Evolutionary conservation across 306 rosid genomes (phyloP), one percentile per base, ranked within the genome.

Genomic region (Delonix regia): DNA sequence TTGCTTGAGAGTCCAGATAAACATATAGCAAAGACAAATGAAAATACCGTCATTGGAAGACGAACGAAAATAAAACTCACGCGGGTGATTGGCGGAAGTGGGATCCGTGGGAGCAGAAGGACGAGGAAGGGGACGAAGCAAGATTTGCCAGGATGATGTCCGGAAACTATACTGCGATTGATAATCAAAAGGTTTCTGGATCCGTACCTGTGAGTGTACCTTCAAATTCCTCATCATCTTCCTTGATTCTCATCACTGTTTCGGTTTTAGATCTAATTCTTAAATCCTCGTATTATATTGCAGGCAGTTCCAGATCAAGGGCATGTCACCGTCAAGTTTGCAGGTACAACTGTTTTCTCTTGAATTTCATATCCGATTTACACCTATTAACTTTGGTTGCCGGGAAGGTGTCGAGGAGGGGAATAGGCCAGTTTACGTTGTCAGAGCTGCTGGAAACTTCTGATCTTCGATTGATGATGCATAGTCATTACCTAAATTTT

Each of bases 301-400:
- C 85, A 90, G 97, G 88, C 94, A 34, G 94, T 86, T 80, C 76
- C 92, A 74, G 96, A 89, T 93, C 96, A 91, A 25, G 90, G 89
- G 9, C 86, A 86, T 2, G 61, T 85, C 62, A 14, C 87, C 42
- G 94, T 89, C 70, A 83, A 90, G 55, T 92, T 90, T 49, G 38
- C 86, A 75, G 94, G 97, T 93, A 56, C 27, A 6, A 16, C 73
- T 86, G 13, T 9, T 18, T 45, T 18, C 68, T 36, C 69, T 71
- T 2, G 11, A 75, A n/a, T 84, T 74, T 18, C 33, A 21, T 60
- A 57, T 36, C 49, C 38, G 15, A 14, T 48, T 39, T 30, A 9
- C 28, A 18, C 74, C 21, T 14, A 73, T 61, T 71, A 13, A 28
- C 21, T 25, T 68, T 82, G 9, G 2, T 45, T 25, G 41, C 41